These are phyloP conservation scores for Erythrophleum ivorense DNA, from an alignment of 331 rosid species.

Conservation along the genomic window DNA sequence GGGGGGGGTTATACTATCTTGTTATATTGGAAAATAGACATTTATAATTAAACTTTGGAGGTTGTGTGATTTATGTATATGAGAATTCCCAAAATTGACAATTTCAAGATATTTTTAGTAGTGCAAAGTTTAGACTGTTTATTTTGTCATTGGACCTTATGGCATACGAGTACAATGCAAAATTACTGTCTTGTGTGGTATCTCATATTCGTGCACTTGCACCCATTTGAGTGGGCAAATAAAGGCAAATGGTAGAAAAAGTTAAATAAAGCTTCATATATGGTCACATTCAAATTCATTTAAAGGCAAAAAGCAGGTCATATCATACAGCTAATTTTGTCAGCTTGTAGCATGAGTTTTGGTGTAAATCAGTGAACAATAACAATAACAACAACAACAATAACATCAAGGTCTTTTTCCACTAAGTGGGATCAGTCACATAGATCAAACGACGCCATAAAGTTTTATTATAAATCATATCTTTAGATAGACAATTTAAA, in stretches of 20 bases:
- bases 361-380: conserved; percentile 36
- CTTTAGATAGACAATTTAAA: too few species aligned
- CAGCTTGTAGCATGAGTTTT: conserved; percentile 21
- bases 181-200: not conserved
- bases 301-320: conserved; percentile 12
- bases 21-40: not conserved
- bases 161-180: not conserved
- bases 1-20: not conserved
- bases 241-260: conserved; percentile 16
- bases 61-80: conserved; percentile 5
- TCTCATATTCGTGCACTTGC: conserved; percentile 28
- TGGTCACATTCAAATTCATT: conserved; percentile 18
- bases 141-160: not conserved
- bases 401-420: too few species aligned
- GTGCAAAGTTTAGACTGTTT: conserved; percentile 8
- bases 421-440: too few species aligned
- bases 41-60: not conserved
- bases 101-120: conserved; percentile 22
- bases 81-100: conserved; percentile 10
- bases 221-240: conserved; percentile 15
- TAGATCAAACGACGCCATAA: too few species aligned
- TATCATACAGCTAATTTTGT: conserved; percentile 1
- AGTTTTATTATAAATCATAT: too few species aligned
- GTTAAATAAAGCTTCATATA: conserved; percentile 14
- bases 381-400: too few species aligned